Percentiles rank a stretch among this genome's conserved stretches.
Conservation (phyloP, 306 rosid genomes). For the Fragaria iinumae region DNA sequence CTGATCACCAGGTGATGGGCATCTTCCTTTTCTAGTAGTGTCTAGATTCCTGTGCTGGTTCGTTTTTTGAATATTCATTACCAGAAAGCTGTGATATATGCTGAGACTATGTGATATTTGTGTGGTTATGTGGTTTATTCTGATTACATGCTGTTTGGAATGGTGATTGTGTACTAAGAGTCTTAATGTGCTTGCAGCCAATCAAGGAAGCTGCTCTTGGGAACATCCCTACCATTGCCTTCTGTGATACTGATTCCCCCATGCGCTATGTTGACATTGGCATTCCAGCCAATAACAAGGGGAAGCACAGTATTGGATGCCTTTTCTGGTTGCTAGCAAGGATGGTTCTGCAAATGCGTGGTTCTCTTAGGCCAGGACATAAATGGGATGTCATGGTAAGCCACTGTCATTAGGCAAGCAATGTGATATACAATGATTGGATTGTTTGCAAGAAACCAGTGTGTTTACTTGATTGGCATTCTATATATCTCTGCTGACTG, state of each 20-base stretch:
- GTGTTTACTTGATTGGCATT: not conserved
- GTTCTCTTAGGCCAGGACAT: constrained; percentile 63
- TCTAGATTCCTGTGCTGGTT: not conserved
- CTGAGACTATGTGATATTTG: not conserved
- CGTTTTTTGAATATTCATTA: not conserved
- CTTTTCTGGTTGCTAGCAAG: constrained; percentile 90
- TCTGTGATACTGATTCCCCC: constrained; percentile 89
- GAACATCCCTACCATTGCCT: constrained; percentile 91
- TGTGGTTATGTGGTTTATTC: not conserved
- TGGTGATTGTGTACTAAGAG: not conserved
- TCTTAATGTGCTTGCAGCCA: constrained; percentile 50
- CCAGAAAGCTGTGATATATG: not conserved
- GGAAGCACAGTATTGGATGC: constrained; percentile 88
- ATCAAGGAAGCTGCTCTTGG: constrained; percentile 93
- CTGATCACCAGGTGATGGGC: constrained; percentile 76
- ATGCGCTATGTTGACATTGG: constrained; percentile 89
- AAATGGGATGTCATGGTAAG: constrained; percentile 95
- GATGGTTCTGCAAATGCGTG: constrained; percentile 92
- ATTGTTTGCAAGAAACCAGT: not conserved
- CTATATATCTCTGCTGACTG: not conserved
- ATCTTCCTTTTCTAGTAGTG: not conserved
- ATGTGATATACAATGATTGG: not conserved
- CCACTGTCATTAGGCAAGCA: not conserved
- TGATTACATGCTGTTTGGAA: not conserved
- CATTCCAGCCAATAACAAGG: constrained; percentile 92